Evolutionary conservation across 2,329 filamentous ascomycete species (phyloP).

Genomic region (Coleophoma eucalyptorum): DNA sequence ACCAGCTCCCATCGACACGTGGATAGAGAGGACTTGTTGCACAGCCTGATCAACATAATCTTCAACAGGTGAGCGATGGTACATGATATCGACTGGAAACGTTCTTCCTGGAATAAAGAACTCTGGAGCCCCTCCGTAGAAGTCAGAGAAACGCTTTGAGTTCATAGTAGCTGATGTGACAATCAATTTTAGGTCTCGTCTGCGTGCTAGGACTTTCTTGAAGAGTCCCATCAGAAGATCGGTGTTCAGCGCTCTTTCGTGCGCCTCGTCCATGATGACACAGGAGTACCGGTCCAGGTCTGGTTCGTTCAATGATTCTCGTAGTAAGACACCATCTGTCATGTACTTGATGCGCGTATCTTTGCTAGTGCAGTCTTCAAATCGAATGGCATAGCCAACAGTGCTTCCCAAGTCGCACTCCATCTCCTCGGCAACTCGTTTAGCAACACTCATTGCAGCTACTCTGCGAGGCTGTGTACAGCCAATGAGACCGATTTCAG

Average conservation of each 20-base stretch:
- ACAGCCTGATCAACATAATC: constrained; percentile 98
- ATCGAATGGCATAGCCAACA: constrained; percentile 96
- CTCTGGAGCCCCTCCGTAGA: constrained; percentile 93
- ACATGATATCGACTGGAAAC: constrained; percentile 96
- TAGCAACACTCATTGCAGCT: constrained; percentile 97
- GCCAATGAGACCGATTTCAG: constrained; percentile 81
- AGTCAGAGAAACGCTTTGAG: constrained; percentile 89
- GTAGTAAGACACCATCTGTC: constrained; percentile 92
- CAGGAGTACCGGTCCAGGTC: constrained; percentile 96
- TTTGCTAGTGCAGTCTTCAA: constrained; percentile 96
- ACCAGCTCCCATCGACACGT: constrained; percentile 87
- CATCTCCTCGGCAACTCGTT: constrained; percentile 98
- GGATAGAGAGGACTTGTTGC: constrained; percentile 91
- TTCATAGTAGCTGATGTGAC: constrained; percentile 99
- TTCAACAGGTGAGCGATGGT: constrained; percentile 89
- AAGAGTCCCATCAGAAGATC: constrained; percentile 97
- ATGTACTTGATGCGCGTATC: constrained; percentile 98
- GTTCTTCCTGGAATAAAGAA: constrained; percentile 95
- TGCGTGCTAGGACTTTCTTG: constrained; percentile 89
- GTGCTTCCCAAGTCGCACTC: constrained; percentile 81
- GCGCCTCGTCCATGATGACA: constrained; percentile 99
- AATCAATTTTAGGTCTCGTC: constrained; percentile 90
- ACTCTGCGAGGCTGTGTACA: constrained; percentile 96
- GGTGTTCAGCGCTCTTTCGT: constrained; percentile 93
- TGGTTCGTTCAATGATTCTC: constrained; percentile 88